Base-by-base conservation (phyloP, 2,329 filamentous ascomycete genomes). In the Aspergillus sp. region DNA sequence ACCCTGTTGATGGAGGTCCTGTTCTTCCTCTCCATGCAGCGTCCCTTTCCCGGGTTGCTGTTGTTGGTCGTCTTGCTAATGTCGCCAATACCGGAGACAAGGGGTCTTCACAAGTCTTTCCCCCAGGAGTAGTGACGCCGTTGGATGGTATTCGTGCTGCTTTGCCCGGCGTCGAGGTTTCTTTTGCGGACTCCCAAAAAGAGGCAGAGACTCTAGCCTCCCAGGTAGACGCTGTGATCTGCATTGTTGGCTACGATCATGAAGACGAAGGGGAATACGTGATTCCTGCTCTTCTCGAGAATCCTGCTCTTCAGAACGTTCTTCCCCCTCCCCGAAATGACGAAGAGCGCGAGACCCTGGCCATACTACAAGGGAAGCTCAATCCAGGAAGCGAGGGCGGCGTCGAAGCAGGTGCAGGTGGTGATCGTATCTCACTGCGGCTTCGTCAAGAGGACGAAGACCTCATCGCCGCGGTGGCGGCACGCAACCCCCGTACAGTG, bases 201-300 rank as follows among this genome's bases (percentile, higher is more conserved):
- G 23, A 43, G 19, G 43, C 50, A 10, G 43, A 34, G 25, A n/a
- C 19, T 7, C 13, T 49, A 17, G 47, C 50, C 21, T 9, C 52
- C n/a, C n/a, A 46, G 21, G 48, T 48, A 11, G 54, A 57, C 19
- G 16, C 46, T 17, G 48, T 54, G 19, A 42, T 57, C 34, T 54
- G 51, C n/a, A 29, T 57, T 13, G 54, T 54, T 9, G 54, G 54
- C 25, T 57, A 54, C 16, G 19, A 31, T 20, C 41, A 40, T n/a
- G 43, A 21, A 31, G 54, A 54, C 7, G 54, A 57, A 42, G 54
- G 54, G n/a, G 54, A 57, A 11, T 57, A 54, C 21, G 48, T 54
- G 23, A 43, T 56, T 4, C 52, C 52, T 6, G 43, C 52, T 3
- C 45, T 54, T 2, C 23, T 47, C 7, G 32, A 49, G 2, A 41